A percentile compares a stretch with the other conserved stretches of the same genome.
phyloP scores from a whole-genome alignment of 306 rosid species.

The Lathyrus tuberosus region DNA sequence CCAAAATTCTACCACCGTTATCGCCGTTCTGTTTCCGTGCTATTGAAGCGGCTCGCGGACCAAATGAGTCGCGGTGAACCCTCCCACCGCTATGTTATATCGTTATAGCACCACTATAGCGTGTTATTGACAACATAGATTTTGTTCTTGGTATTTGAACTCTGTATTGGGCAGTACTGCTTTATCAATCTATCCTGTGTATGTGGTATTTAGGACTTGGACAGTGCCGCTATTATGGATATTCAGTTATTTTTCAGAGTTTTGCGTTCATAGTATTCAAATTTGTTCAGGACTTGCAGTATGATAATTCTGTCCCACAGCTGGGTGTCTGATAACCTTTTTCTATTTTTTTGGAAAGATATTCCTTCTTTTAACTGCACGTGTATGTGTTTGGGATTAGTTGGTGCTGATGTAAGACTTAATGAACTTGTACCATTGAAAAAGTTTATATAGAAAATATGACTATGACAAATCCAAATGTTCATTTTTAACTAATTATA shows the following conservation, averaged over 20 bases:
- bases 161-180: not conserved
- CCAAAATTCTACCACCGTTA: no score
- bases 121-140: no score
- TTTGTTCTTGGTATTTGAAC: not conserved
- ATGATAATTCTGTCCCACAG: constrained; percentile 15
- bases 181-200: constrained; percentile 19
- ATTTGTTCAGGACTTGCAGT: constrained; percentile 3
- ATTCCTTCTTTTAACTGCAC: not conserved
- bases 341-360: not conserved
- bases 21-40: no score
- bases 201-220: not conserved
- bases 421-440: not conserved
- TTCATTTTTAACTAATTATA: not conserved
- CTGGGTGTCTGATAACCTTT: constrained; percentile 7
- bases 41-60: no score
- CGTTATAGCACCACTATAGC: no score
- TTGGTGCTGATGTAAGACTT: not conserved
- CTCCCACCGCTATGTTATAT: no score
- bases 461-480: constrained; percentile 19
- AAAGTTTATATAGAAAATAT: constrained; percentile 6
- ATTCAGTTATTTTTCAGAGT: constrained; percentile 4
- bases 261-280: constrained; percentile 7
- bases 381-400: not conserved
- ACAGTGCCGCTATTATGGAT: not conserved
- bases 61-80: no score